Conservation (phyloP, 2,329 filamentous ascomycete genomes). For the Colletotrichum scovillei region DNA sequence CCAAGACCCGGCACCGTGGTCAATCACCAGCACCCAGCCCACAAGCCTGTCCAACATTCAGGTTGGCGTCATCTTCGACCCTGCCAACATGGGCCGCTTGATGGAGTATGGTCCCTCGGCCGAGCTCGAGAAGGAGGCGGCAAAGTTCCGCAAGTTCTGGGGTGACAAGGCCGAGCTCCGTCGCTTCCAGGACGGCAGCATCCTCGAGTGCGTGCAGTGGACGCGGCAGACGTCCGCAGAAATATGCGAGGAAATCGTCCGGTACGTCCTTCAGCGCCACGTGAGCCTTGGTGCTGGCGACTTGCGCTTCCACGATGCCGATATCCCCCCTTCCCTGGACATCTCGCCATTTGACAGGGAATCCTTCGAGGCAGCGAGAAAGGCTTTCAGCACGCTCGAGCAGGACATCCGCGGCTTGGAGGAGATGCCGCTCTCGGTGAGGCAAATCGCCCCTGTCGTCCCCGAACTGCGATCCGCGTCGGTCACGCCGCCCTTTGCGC, state of each 20-base stretch:
- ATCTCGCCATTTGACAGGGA: conserved; percentile 60
- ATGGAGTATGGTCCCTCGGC: conserved; percentile 91
- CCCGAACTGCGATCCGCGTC: conserved; percentile 81
- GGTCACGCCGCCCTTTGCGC: conserved; percentile 61
- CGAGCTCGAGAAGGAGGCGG: conserved; percentile 85
- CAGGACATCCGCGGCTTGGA: conserved; percentile 81
- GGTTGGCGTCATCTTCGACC: conserved; percentile 79
- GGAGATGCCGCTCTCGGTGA: conserved; percentile 86
- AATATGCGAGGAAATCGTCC: conserved; percentile 83
- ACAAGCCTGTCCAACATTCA: conserved; percentile 53
- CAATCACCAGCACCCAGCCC: conserved; percentile 46
- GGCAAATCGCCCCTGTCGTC: conserved; percentile 80
- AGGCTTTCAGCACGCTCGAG: conserved; percentile 80
- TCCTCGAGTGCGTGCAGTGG: conserved; percentile 94
- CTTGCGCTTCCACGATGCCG: conserved; percentile 61
- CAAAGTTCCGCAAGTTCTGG: conserved; percentile 91
- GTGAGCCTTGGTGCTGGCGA: conserved; percentile 69
- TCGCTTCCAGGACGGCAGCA: conserved; percentile 94
- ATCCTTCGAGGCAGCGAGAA: conserved; percentile 75
- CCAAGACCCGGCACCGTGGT: conserved; percentile 55
- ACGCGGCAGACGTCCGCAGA: conserved; percentile 69
- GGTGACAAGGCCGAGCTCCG: conserved; percentile 92
- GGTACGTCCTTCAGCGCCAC: conserved; percentile 77
- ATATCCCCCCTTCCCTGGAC: conserved; percentile 60
- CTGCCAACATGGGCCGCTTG: conserved; percentile 76